These are phyloP conservation scores for Collybiopsis luxurians DNA, from an alignment of 768 basidiomycete species.

Conservation along the genomic window DNA sequence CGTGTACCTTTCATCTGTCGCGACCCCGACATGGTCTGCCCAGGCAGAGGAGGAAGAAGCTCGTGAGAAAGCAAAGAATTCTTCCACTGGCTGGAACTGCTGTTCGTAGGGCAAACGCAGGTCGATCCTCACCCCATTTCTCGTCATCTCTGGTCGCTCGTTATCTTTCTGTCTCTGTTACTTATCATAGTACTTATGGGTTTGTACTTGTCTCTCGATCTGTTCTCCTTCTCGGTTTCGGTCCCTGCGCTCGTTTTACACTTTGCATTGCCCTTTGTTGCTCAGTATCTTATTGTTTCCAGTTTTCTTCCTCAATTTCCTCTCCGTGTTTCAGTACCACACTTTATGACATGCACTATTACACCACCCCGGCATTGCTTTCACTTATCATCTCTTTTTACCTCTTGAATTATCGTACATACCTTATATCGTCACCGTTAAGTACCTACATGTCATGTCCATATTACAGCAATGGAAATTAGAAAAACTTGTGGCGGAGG, in stretches of 20 bases:
- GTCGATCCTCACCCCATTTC: neutral
- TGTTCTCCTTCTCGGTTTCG: slow-evolving; percentile 5
- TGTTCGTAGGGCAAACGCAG: slow-evolving; percentile 43
- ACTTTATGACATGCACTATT: slow-evolving; percentile 16
- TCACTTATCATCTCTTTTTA: slow-evolving; percentile 25
- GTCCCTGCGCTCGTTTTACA: slow-evolving; percentile 15
- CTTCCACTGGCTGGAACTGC: slow-evolving; percentile 62
- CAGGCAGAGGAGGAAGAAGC: slow-evolving; percentile 83
- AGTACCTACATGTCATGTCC: slow-evolving; percentile 35
- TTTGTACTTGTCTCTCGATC: slow-evolving; percentile 8
- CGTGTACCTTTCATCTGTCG: slow-evolving; percentile 65
- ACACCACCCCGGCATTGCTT: slow-evolving; percentile 15
- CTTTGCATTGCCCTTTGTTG: slow-evolving; percentile 23
- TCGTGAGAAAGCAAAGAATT: slow-evolving; percentile 46
- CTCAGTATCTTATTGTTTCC: slow-evolving; percentile 11
- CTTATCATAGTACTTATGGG: slow-evolving; percentile 11
- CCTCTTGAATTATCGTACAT: slow-evolving; percentile 30
- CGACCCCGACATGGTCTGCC: slow-evolving; percentile 71
- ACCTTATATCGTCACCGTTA: slow-evolving; percentile 41
- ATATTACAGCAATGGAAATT: slow-evolving; percentile 14
- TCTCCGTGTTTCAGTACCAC: slow-evolving; percentile 17
- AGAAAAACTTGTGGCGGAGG: neutral
- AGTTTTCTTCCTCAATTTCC: slow-evolving; percentile 16
- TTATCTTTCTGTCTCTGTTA: slow-evolving; percentile 15
- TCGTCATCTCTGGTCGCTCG: slow-evolving; percentile 13